Conservation (phyloP, 805 yeast species). For the Ogataea parapolymorpha region DNA sequence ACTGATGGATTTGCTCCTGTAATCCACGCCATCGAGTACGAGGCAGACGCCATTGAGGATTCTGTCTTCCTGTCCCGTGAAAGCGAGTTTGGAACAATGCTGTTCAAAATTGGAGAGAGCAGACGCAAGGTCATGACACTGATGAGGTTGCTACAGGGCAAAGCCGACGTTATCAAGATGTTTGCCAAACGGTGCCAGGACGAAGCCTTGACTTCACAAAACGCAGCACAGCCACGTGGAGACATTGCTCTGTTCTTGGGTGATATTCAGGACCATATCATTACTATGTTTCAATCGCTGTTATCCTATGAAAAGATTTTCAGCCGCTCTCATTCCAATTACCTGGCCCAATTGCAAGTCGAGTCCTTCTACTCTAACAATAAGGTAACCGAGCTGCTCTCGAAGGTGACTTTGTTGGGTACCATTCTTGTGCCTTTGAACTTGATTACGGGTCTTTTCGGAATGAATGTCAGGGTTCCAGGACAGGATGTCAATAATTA, state of each 20-base stretch:
- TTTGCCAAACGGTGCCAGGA: conserved; percentile 94
- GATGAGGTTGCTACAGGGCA: conserved; percentile 84
- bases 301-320: conserved; percentile 89
- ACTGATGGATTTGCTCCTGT: conserved; percentile 85
- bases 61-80: conserved; percentile 80
- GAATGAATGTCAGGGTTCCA: conserved; percentile 92
- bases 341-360: conserved; percentile 90
- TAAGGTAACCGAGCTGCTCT: conserved; percentile 79
- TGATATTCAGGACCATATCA: conserved; percentile 95
- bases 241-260: conserved; percentile 91
- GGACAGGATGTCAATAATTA: conserved; percentile 47
- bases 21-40: conserved; percentile 71
- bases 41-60: conserved; percentile 80
- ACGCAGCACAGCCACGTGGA: conserved; percentile 64
- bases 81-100: conserved; percentile 70
- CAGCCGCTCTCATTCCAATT: conserved; percentile 86
- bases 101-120: conserved; percentile 81
- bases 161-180: conserved; percentile 95
- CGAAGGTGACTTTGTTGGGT: conserved; percentile 87
- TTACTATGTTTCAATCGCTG: conserved; percentile 92
- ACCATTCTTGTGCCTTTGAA: conserved; percentile 88
- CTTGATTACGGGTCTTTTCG: conserved; percentile 85
- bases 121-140: conserved; percentile 90
- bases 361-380: conserved; percentile 85
- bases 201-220: conserved; percentile 36